Evolutionary conservation across 192 early-diverging fungal genomes (phyloP), one percentile per base, ranked within the genome.

Genomic region (Dissophora globulifera): DNA sequence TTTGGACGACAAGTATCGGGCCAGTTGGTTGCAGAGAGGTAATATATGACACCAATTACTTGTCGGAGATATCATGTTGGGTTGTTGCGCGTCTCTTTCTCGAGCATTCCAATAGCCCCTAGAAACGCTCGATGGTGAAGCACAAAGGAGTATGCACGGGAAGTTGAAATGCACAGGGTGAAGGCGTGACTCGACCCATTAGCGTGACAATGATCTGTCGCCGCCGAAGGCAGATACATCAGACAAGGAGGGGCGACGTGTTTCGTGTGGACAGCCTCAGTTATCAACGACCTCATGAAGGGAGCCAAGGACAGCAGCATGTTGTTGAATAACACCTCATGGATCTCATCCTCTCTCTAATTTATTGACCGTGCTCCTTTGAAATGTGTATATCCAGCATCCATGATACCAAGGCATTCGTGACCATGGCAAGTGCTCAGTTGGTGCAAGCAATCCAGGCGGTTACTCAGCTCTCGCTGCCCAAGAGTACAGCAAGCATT

Each of bases 1-100:
- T 76, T 76, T 76, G 71, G 71, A 10, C 48, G 71, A 23, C 71
- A 76, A 22, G 71, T 76, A 19, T 76, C 71, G n/a, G 71, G 71
- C 20, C 71, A 76, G 13, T 29, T 65, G 3, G 62, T 76, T 5
- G 25, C 62, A 8, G 71, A 76, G 46, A 76, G 62, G 71, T 76
- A 60, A 56, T n/a, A n/a, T n/a, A n/a, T n/a, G n/a, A n/a, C n/a
- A n/a, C n/a, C n/a, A n/a, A n/a, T n/a, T n/a, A n/a, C n/a, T n/a
- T n/a, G n/a, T n/a, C n/a, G n/a, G n/a, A n/a, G n/a, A n/a, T 13
- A 40, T 13, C 13, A 7, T 40, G 38, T 40, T 40, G 38, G 7
- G 38, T 40, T 7, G 38, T 7, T 40, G 38, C 27, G 29, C 32
- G 9, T 31, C 22, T n/a, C 2, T 22, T 38, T 38, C 20, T 31